A percentile compares a stretch with the other conserved stretches of the same genome.
Evolutionary conservation across 2,329 filamentous ascomycete genomes (phyloP).

Genomic region (Penicillium thymicola): DNA sequence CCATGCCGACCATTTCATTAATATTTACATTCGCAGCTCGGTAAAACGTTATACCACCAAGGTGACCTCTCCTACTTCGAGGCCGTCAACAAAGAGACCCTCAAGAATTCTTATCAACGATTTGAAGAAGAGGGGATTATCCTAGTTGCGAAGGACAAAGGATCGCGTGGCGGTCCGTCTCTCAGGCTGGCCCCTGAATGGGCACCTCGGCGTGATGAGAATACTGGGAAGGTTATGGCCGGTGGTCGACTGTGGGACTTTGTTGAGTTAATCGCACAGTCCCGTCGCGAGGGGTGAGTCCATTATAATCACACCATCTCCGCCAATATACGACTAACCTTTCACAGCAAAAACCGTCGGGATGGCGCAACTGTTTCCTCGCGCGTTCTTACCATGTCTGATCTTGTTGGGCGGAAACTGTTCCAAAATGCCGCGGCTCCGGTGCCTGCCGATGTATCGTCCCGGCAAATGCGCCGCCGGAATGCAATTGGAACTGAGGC

Average conservation of each 20-base stretch:
- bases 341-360: slow-evolving; percentile 72
- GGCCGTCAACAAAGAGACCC: slow-evolving; percentile 95
- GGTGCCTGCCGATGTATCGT: slow-evolving; percentile 30
- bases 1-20: neutral
- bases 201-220: slow-evolving; percentile 64
- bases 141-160: slow-evolving; percentile 65
- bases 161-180: slow-evolving; percentile 39
- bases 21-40: slow-evolving; percentile 56
- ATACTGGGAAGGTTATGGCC: slow-evolving; percentile 60
- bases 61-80: slow-evolving; percentile 97
- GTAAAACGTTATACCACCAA: slow-evolving; percentile 96
- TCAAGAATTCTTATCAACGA: slow-evolving; percentile 86
- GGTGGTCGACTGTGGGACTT: slow-evolving; percentile 86
- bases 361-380: slow-evolving; percentile 86
- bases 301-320: neutral
- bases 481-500: slow-evolving; percentile 36
- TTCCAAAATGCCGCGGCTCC: slow-evolving; percentile 48
- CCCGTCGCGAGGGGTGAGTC: slow-evolving; percentile 70
- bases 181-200: slow-evolving; percentile 72
- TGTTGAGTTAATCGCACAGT: slow-evolving; percentile 79
- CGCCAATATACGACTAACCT: neutral
- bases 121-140: slow-evolving; percentile 92
- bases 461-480: slow-evolving; percentile 36
- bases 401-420: slow-evolving; percentile 66
- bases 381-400: slow-evolving; percentile 73